These are phyloP conservation scores for Herpetomonas samuelpessoai DNA, from an alignment of 208 protist species.

Conservation along the genomic window DNA sequence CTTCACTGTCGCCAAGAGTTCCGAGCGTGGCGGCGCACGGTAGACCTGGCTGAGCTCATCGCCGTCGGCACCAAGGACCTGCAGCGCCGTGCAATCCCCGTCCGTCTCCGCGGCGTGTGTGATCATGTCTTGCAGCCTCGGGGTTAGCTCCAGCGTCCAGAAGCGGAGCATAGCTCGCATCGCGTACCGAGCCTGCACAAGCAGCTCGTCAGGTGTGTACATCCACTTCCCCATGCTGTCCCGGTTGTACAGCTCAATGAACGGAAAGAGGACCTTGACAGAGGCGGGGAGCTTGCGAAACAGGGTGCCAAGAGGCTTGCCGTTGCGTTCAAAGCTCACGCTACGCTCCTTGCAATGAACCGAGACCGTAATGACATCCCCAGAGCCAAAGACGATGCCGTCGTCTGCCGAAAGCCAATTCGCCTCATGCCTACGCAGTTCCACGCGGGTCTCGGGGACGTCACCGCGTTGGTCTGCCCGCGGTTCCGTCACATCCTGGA, in stretches of 20 bases:
- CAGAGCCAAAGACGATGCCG: conserved; percentile 76
- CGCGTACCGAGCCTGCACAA: conserved; percentile 51
- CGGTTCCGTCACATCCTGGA: conserved; percentile 27
- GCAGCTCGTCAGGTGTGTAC: conserved; percentile 55
- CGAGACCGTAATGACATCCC: conserved; percentile 80
- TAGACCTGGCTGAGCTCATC: conserved; percentile 69
- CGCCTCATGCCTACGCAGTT: conserved; percentile 46
- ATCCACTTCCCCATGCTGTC: conserved; percentile 76
- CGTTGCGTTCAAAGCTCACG: conserved; percentile 80
- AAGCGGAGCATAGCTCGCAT: conserved; percentile 67
- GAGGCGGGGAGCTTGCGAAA: conserved; percentile 47
- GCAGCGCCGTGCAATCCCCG: conserved; percentile 28
- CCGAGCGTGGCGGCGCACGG: conserved; percentile 32
- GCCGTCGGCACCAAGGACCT: conserved; percentile 75
- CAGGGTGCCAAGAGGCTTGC: conserved; percentile 61
- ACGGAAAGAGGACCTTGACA: conserved; percentile 70
- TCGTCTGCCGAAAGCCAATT: conserved; percentile 70
- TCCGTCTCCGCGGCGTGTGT: neutral
- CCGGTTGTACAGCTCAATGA: conserved; percentile 78
- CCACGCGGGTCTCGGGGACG: conserved; percentile 15
- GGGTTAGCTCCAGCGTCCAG: conserved; percentile 46
- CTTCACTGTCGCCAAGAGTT: conserved; percentile 17
- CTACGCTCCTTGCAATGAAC: conserved; percentile 53
- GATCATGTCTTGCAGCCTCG: conserved; percentile 29
- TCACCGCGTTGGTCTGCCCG: conserved; percentile 2